Evolutionary conservation across 208 protist genomes (phyloP).

Genomic region (Leishmania martiniquensis): DNA sequence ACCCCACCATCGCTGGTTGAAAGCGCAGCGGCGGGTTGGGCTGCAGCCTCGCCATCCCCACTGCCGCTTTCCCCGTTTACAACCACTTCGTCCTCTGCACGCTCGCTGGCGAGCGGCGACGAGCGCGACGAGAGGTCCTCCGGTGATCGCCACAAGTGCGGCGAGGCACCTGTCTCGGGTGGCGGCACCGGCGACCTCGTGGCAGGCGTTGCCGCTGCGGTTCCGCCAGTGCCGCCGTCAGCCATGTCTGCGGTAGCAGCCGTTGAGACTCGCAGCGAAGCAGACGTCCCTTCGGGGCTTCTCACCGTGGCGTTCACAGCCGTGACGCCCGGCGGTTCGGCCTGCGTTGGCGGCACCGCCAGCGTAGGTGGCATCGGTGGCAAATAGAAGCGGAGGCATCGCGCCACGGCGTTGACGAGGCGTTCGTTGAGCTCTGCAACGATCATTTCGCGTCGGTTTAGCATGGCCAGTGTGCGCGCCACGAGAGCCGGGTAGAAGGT

Average conservation of each 20-base stretch:
- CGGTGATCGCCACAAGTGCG: background rate
- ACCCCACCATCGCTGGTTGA: background rate
- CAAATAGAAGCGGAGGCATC: slow-evolving; percentile 58
- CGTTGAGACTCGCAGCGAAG: background rate
- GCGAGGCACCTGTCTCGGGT: background rate
- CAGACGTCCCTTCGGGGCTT: background rate
- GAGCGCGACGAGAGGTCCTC: background rate
- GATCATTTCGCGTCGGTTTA: slow-evolving; percentile 45
- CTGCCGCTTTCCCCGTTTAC: background rate
- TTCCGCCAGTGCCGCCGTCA: no score
- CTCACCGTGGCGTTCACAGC: background rate
- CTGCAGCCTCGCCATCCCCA: background rate
- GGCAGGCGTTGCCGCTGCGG: background rate
- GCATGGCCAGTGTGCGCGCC: slow-evolving; percentile 56
- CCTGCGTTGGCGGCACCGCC: slow-evolving; percentile 5
- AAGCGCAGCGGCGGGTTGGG: background rate
- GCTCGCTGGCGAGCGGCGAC: background rate
- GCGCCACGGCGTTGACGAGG: slow-evolving; percentile 49
- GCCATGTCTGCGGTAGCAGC: background rate
- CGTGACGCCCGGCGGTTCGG: background rate
- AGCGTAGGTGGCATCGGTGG: slow-evolving; percentile 27
- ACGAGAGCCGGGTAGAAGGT: slow-evolving; percentile 70
- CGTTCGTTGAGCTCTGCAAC: slow-evolving; percentile 58
- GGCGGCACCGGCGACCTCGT: background rate
- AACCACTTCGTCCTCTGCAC: background rate